Evolutionary conservation across 2,329 filamentous ascomycete species (phyloP), one percentile per base, ranked within the genome.

Genomic region (Spiromastix sp.): DNA sequence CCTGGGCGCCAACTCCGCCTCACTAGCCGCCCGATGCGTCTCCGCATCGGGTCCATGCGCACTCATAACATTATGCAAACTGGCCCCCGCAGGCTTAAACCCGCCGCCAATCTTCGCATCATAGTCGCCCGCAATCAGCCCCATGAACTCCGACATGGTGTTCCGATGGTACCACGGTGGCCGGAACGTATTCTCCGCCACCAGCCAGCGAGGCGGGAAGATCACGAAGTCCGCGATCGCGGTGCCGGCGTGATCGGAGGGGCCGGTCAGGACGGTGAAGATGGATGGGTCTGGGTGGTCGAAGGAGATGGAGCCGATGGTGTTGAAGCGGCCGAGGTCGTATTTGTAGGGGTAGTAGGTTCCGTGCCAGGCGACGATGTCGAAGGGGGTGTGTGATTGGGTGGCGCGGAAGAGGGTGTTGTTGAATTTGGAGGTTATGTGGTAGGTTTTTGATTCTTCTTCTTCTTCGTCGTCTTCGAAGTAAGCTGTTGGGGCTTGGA

Each of bases 271-370:
- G 3, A 79, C 75, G 19, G 73, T 85, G 60, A 80, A 87, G 55
- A 87, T 85, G 42, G 72, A 78, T 0, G 82, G 82, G 51, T 87
- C 82, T 1, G 81, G 81, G 51, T 87, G 82, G 55, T 87, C 82
- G 50, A 74, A 84, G 5, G 75, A 80, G 44, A 84, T 76, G 36
- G 70, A 76, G 13, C 81, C 82, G 29, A 87, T 77, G 28, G 74
- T 76, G 60, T 79, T 81, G 67, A 85, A 87, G 20, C 80, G 74
- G 17, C 78, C 79, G 1, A 87, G 69, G 48, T 86, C 82, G 61
- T 87, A 87, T 60, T 87, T 87, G 70, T 77, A 85, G 0, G 82
- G 82, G 41, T 81, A 80, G 59, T 85, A 86, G 43, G 76, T 81
- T 29, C 82, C 82, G 51, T 87, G 81, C 81, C 81, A 87, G 3